These are phyloP conservation scores for Solanum corneliomulleri DNA, from an alignment of 257 asterid genomes.

Conservation along the genomic window DNA sequence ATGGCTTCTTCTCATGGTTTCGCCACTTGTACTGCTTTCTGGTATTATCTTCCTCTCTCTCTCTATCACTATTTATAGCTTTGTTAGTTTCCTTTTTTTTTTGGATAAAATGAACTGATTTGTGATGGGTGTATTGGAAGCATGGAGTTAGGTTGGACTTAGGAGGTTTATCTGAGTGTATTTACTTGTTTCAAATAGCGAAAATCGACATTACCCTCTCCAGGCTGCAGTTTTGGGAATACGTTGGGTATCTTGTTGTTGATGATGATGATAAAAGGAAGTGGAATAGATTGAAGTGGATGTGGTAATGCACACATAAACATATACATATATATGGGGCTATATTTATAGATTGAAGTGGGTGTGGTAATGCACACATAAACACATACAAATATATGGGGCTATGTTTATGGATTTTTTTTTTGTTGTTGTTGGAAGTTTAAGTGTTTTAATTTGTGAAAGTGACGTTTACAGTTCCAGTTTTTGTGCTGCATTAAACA, in stretches of 20 bases:
- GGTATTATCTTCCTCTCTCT: slow-evolving; percentile 20
- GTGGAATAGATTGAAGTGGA: background rate
- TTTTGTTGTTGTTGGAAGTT: background rate
- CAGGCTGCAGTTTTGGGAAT: background rate
- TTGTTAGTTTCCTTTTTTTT: background rate
- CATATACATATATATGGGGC: background rate
- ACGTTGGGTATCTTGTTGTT: background rate
- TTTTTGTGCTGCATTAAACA: background rate
- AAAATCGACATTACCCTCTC: background rate
- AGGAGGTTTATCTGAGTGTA: fast-evolving
- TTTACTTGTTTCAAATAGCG: background rate
- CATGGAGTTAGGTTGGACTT: background rate
- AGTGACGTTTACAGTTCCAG: background rate
- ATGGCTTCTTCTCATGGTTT: slow-evolving; percentile 89
- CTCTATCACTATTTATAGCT: background rate
- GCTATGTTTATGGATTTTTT: background rate
- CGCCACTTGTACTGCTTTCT: slow-evolving; percentile 68
- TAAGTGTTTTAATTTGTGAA: background rate
- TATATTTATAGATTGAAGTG: background rate
- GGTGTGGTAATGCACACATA: background rate
- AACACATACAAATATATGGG: background rate
- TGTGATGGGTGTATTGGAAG: background rate
- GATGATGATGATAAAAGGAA: background rate
- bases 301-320: background rate
- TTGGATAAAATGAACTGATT: background rate